These are phyloP conservation scores for Passalora sequoiae DNA, from an alignment of 2,329 filamentous ascomycete genomes.

Conservation along the genomic window DNA sequence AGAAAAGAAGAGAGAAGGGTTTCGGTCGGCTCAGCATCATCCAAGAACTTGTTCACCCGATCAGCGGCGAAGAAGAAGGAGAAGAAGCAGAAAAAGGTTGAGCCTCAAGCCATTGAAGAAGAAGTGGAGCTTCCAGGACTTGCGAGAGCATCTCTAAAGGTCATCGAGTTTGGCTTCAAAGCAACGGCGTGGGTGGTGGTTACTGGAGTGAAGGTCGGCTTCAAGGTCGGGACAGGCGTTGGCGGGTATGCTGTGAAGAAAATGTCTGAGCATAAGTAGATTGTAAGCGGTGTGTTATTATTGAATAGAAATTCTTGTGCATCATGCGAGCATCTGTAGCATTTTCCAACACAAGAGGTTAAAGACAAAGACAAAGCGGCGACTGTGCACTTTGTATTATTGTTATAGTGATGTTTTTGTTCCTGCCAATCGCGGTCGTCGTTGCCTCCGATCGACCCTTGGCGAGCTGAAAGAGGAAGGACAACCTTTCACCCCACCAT, in stretches of 20 bases:
- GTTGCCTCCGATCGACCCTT: too few relatives aligned
- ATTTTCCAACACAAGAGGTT: background rate
- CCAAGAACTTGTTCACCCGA: constrained; percentile 13
- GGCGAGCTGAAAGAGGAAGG: too few relatives aligned
- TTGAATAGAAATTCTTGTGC: background rate
- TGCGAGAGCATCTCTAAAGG: constrained; percentile 36
- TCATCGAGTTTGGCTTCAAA: constrained; percentile 41
- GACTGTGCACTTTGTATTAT: background rate
- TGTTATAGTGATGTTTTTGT: background rate
- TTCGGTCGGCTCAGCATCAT: constrained; percentile 7
- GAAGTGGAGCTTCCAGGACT: constrained; percentile 36
- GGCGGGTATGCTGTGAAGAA: constrained; percentile 2
- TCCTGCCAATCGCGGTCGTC: too few relatives aligned
- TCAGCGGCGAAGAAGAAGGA: constrained; percentile 17
- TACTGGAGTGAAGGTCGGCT: constrained; percentile 39
- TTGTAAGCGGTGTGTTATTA: background rate
- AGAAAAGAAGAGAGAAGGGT: constrained; percentile 6
- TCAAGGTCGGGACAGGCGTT: constrained; percentile 24
- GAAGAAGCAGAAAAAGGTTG: constrained; percentile 13
- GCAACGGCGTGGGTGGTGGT: constrained; percentile 40
- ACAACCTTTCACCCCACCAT: background rate
- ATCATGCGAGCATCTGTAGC: background rate
- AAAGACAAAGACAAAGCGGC: background rate
- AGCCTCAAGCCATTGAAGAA: constrained; percentile 19
- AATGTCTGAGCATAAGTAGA: background rate